phyloP scores from a whole-genome alignment of 306 rosid species.

The Begonia masoniana region DNA sequence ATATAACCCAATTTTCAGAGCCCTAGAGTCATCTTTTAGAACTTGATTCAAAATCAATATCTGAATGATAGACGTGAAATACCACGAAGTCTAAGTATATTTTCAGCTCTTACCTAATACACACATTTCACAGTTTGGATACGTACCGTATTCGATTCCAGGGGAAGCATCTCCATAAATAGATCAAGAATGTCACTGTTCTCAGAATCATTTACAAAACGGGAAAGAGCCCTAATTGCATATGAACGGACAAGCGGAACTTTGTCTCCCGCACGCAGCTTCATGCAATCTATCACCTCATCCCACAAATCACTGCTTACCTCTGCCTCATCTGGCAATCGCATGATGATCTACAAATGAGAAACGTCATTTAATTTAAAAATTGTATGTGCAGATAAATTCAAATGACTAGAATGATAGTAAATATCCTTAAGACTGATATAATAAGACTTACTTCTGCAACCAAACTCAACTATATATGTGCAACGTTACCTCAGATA shows the following conservation, averaged over 20 bases:
- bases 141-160: slow-evolving; percentile 71
- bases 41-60: too few species aligned
- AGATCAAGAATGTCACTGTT: slow-evolving; percentile 73
- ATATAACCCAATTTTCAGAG: too few species aligned
- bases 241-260: slow-evolving; percentile 60
- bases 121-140: slow-evolving; percentile 2
- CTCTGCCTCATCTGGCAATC: slow-evolving; percentile 90
- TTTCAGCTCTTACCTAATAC: not conserved
- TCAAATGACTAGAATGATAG: not conserved
- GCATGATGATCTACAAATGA: slow-evolving; percentile 60
- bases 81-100: not conserved
- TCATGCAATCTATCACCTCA: slow-evolving; percentile 77
- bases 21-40: too few species aligned
- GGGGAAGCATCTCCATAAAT: slow-evolving; percentile 55
- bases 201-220: slow-evolving; percentile 70
- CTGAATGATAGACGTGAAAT: too few species aligned
- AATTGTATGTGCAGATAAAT: not conserved
- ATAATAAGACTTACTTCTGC: not conserved
- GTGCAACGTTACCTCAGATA: slow-evolving; percentile 49
- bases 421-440: not conserved
- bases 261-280: slow-evolving; percentile 56
- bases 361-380: slow-evolving; percentile 2
- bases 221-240: slow-evolving; percentile 90
- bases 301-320: slow-evolving; percentile 84
- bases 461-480: not conserved